A percentile compares a stretch with the other conserved stretches of the same genome.
Conservation (phyloP, 2,329 filamentous ascomycete species). For the Talaromyces islandicus region DNA sequence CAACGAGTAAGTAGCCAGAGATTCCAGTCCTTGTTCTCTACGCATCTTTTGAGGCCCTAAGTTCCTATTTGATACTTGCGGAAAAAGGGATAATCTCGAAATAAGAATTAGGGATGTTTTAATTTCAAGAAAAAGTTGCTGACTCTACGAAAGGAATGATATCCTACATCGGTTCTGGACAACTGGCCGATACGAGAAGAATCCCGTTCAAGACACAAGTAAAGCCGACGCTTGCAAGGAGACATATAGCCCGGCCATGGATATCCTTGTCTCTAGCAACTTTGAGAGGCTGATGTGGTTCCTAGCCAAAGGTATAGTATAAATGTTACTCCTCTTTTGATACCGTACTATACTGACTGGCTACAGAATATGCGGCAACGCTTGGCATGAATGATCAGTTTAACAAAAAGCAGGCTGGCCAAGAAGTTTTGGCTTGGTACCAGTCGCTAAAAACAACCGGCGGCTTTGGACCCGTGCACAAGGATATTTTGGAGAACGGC, state of each 20-base stretch:
- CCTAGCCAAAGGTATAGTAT: slow-evolving; percentile 37
- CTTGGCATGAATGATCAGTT: slow-evolving; percentile 60
- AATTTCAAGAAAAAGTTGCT: background rate
- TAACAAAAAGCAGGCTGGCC: slow-evolving; percentile 39
- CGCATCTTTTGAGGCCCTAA: background rate
- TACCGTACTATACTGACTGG: background rate
- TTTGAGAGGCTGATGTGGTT: slow-evolving; percentile 96
- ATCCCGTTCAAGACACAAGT: slow-evolving; percentile 45
- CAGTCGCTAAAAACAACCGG: slow-evolving; percentile 72
- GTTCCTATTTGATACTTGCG: background rate
- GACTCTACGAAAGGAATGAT: slow-evolving; percentile 55
- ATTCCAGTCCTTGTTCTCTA: background rate
- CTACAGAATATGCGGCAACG: slow-evolving; percentile 30
- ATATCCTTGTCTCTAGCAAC: slow-evolving; percentile 93
- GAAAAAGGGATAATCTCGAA: background rate
- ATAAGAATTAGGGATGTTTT: background rate
- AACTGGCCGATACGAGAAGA: slow-evolving; percentile 83
- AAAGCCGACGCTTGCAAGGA: slow-evolving; percentile 50
- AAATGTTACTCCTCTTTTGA: background rate
- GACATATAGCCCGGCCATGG: slow-evolving; percentile 93
- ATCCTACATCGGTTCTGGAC: slow-evolving; percentile 95
- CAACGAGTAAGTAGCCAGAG: slow-evolving; percentile 54
- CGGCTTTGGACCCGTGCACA: slow-evolving; percentile 69
- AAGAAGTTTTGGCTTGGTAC: slow-evolving; percentile 65
- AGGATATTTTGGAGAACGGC: slow-evolving; percentile 65